phyloP scores from a whole-genome alignment of 176 grass and related monocot species.

The Cymbopogon citratus region DNA sequence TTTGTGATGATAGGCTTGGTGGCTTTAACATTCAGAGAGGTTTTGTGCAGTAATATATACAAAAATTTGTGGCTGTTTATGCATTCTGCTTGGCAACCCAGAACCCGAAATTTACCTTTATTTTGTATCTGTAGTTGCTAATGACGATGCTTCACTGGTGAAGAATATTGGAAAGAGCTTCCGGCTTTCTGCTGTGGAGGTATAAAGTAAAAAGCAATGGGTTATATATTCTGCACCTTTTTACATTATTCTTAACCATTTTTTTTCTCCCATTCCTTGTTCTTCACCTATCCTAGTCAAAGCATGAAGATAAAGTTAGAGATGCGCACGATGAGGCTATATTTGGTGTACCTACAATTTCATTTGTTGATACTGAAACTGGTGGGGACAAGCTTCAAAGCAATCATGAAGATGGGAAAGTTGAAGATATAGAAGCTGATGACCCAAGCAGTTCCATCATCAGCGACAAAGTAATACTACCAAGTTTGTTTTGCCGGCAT shows the following conservation, averaged over 20 bases:
- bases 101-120: not conserved
- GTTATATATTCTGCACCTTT: not conserved
- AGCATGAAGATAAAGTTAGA: slow-evolving; percentile 68
- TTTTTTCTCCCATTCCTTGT: slow-evolving; percentile 2
- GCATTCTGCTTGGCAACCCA: not conserved
- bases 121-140: slow-evolving; percentile 47
- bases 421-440: slow-evolving; percentile 24
- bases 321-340: slow-evolving; percentile 89
- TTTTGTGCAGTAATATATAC: not conserved
- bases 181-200: slow-evolving; percentile 79
- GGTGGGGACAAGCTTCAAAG: slow-evolving; percentile 21
- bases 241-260: not conserved
- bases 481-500: not conserved
- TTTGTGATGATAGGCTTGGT: not conserved
- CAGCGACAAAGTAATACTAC: slow-evolving; percentile 52
- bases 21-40: not conserved
- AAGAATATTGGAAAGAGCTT: slow-evolving; percentile 90
- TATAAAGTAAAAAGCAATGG: slow-evolving; percentile 27
- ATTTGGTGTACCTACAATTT: slow-evolving; percentile 63
- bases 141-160: slow-evolving; percentile 77
- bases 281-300: slow-evolving; percentile 45
- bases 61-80: not conserved
- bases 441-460: slow-evolving; percentile 41
- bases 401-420: slow-evolving; percentile 16
- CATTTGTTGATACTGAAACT: slow-evolving; percentile 34